A percentile compares a stretch with the other conserved stretches of the same genome.
Evolutionary conservation across 495 filamentous ascomycete genomes (phyloP).

Genomic region (Copromyces sp.): DNA sequence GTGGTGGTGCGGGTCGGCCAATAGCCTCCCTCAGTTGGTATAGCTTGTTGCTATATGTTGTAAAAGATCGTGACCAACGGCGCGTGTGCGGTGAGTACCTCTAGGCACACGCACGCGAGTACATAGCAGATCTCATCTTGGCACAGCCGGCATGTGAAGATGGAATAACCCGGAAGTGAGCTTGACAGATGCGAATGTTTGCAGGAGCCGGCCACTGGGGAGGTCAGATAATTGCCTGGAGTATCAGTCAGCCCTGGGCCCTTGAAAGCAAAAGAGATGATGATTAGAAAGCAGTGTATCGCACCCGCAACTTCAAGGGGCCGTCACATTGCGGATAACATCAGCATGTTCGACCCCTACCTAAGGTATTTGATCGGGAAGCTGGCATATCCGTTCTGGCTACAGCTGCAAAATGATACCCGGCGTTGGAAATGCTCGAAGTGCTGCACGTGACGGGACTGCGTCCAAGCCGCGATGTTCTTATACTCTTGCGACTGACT

Average conservation of each 20-base stretch:
- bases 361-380: not conserved
- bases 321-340: not conserved
- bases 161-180: too few species aligned
- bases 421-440: not conserved
- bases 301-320: not conserved
- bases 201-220: too few species aligned
- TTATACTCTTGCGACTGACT: not conserved
- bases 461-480: not conserved
- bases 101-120: too few species aligned
- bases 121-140: too few species aligned
- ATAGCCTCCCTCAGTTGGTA: not conserved
- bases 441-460: too few species aligned
- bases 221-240: too few species aligned
- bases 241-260: too few species aligned
- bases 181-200: too few species aligned
- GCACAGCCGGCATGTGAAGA: too few species aligned
- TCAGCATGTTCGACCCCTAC: not conserved
- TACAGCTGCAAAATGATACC: not conserved
- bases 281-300: not conserved
- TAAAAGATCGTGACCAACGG: too few species aligned
- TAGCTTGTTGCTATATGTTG: too few species aligned
- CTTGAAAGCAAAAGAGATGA: not conserved
- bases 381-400: not conserved
- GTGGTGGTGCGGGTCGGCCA: not conserved
- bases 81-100: too few species aligned